phyloP scores from a whole-genome alignment of 73 alveolate genomes.

The Paramecium tetraurelia region DNA sequence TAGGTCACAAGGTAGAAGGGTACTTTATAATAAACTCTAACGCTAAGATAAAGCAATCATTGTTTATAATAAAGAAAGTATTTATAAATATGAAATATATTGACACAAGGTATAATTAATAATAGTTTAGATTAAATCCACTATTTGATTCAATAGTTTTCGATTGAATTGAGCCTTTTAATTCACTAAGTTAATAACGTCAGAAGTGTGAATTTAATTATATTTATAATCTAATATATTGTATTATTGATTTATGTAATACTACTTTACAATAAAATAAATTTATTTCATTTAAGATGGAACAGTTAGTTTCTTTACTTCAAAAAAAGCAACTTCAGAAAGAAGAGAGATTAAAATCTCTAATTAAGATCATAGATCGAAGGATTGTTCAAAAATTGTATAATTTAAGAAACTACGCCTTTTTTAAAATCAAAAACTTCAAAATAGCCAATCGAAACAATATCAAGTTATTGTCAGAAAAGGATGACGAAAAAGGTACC shows the following conservation, averaged over 20 bases:
- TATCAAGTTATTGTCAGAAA: neutral
- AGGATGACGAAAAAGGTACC: neutral
- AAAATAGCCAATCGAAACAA: neutral
- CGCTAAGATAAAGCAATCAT: neutral
- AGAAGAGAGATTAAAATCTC: neutral
- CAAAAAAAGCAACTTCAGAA: neutral
- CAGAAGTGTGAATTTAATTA: neutral
- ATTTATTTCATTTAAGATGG: neutral
- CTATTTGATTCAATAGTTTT: too few relatives aligned
- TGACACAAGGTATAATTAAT: too few relatives aligned
- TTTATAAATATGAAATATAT: too few relatives aligned
- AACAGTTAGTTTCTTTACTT: neutral
- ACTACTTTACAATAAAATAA: neutral
- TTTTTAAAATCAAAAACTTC: neutral
- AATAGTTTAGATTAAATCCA: too few relatives aligned
- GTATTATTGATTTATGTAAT: neutral
- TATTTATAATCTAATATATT: neutral
- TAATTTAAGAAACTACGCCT: neutral
- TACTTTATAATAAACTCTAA: neutral
- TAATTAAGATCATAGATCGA: neutral
- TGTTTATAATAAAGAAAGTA: neutral
- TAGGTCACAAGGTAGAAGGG: neutral
- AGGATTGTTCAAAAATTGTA: neutral
- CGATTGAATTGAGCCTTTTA: too few relatives aligned
- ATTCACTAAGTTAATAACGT: too few relatives aligned